phyloP scores from a whole-genome alignment of 1,284 basidiomycete species.

The Marasmius sp. region DNA sequence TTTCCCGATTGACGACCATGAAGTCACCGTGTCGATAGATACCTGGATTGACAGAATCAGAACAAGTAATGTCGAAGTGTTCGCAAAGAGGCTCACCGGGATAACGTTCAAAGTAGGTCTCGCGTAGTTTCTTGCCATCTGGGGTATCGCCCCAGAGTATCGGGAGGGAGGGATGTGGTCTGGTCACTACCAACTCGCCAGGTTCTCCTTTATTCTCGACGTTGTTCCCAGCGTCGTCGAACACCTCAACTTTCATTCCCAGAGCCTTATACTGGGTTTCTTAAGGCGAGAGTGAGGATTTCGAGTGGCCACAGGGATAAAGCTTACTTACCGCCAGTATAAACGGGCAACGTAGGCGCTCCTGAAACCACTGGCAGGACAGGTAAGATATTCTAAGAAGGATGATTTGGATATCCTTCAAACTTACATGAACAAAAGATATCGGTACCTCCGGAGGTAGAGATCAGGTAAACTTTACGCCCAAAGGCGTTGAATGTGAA shows the following conservation, averaged over 20 bases:
- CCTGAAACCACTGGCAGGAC: slow-evolving; percentile 44
- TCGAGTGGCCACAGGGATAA: background rate
- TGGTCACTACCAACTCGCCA: slow-evolving; percentile 68
- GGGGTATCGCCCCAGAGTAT: slow-evolving; percentile 74
- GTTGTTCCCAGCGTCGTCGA: slow-evolving; percentile 52
- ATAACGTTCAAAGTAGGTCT: slow-evolving; percentile 75
- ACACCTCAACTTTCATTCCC: slow-evolving; percentile 66
- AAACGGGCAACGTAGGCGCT: slow-evolving; percentile 43
- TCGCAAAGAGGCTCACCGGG: slow-evolving; percentile 39
- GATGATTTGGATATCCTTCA: no score
- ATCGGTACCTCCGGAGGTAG: slow-evolving; percentile 79
- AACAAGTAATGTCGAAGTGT: background rate
- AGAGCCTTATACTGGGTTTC: slow-evolving; percentile 64
- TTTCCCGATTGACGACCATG: slow-evolving; percentile 59
- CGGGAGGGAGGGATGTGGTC: slow-evolving; percentile 85
- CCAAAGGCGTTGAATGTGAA: slow-evolving; percentile 63
- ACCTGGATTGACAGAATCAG: slow-evolving; percentile 29
- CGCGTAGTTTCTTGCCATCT: slow-evolving; percentile 59
- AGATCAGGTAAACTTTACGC: slow-evolving; percentile 57
- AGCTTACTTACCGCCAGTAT: slow-evolving; percentile 47
- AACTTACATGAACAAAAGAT: slow-evolving; percentile 65
- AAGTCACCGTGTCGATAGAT: slow-evolving; percentile 73
- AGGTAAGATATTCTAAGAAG: background rate
- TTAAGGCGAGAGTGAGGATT: slow-evolving; percentile 20
- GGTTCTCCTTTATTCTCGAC: slow-evolving; percentile 56